phyloP scores from a whole-genome alignment of 306 rosid genomes.

The Ochetophila trinervis region DNA sequence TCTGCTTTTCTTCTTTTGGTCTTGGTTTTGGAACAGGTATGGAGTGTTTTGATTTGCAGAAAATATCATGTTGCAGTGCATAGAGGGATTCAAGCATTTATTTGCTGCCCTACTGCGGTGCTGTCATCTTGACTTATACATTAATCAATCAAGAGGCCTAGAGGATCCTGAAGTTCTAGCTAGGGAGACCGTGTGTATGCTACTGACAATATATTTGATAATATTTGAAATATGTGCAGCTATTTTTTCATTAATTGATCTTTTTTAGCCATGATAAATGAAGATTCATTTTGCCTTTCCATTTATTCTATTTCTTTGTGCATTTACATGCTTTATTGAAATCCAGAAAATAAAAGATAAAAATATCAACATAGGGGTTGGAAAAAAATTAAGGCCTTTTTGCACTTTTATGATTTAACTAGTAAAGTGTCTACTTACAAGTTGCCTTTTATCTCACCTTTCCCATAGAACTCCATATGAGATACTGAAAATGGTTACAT shows the following conservation, averaged over 20 bases:
- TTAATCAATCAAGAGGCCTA: conserved; percentile 70
- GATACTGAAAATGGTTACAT: conserved; percentile 6
- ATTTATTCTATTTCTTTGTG: neutral
- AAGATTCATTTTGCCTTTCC: neutral
- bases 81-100: conserved; percentile 60
- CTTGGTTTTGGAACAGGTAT: conserved; percentile 48
- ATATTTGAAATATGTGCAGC: conserved; percentile 1
- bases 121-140: conserved; percentile 69
- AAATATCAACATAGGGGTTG: too few relatives aligned
- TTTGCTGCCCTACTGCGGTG: conserved; percentile 62
- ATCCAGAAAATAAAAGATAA: too few relatives aligned
- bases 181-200: conserved; percentile 92
- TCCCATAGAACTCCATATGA: neutral
- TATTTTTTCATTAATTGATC: neutral
- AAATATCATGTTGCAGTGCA: conserved; percentile 83
- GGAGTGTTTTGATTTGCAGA: conserved; percentile 60
- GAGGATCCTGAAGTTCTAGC: conserved; percentile 88
- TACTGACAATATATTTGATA: conserved; percentile 11
- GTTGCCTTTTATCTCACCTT: neutral
- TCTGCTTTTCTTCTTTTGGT: neutral
- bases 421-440: neutral
- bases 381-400: too few relatives aligned
- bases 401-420: too few relatives aligned
- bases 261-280: neutral
- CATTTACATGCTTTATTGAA: too few relatives aligned